These are phyloP conservation scores for Hypoxylon sp. DNA, from an alignment of 2,329 filamentous ascomycete species.

Conservation along the genomic window DNA sequence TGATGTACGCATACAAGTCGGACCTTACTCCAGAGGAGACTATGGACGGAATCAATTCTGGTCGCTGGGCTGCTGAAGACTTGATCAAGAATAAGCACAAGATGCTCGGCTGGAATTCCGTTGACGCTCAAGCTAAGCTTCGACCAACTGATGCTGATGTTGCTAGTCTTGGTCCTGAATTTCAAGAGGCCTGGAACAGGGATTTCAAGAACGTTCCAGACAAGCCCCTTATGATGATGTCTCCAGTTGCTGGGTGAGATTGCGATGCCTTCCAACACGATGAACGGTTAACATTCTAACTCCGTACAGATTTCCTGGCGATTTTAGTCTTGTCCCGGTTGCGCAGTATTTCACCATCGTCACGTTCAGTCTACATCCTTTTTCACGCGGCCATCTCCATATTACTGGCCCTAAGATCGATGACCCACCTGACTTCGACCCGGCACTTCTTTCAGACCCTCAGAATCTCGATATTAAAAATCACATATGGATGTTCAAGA, in stretches of 20 bases:
- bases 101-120: constrained; percentile 47
- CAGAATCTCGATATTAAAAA: constrained; percentile 68
- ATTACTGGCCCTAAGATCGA: constrained; percentile 63
- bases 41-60: constrained; percentile 34
- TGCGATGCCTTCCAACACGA: constrained; percentile 15
- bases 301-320: constrained; percentile 58
- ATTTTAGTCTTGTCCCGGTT: constrained; percentile 56
- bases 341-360: constrained; percentile 68
- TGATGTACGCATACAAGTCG: constrained; percentile 63
- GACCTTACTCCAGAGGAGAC: constrained; percentile 41
- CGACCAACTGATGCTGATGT: constrained; percentile 47
- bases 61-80: constrained; percentile 45
- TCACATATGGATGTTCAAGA: constrained; percentile 75
- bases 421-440: constrained; percentile 67
- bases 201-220: constrained; percentile 45
- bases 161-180: constrained; percentile 44
- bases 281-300: not conserved
- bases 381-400: constrained; percentile 73
- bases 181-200: constrained; percentile 45
- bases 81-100: constrained; percentile 39
- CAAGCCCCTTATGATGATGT: constrained; percentile 44
- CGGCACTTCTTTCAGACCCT: constrained; percentile 68
- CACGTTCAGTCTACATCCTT: constrained; percentile 72
- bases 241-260: constrained; percentile 22
- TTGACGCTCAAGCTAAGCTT: constrained; percentile 45